Percentiles rank a stretch among this genome's conserved stretches.
Conservation (phyloP, 371 early-diverging fungal genomes). For the Lichtheimia ramosa region DNA sequence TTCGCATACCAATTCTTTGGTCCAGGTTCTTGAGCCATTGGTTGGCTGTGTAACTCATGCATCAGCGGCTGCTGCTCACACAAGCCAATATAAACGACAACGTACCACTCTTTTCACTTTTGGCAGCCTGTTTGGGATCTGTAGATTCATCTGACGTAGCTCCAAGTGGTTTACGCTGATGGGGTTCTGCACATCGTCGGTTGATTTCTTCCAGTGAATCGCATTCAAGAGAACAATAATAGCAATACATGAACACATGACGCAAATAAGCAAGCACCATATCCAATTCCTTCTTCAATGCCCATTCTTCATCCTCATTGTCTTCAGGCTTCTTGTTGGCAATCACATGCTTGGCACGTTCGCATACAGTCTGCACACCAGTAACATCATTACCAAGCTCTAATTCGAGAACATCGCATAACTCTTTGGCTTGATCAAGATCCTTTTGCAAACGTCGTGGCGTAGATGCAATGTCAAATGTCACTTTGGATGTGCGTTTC, state of each 20-base stretch:
- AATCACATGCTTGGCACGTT: conserved; percentile 36
- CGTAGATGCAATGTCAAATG: conserved; percentile 64
- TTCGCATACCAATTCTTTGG: conserved; percentile 60
- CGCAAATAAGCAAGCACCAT: conserved; percentile 83
- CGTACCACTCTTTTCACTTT: conserved; percentile 3
- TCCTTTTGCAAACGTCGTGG: conserved; percentile 73
- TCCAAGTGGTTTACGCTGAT: conserved; percentile 56
- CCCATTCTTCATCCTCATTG: conserved; percentile 22
- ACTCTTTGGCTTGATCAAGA: conserved; percentile 54
- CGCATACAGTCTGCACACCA: conserved; percentile 31
- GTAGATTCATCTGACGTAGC: conserved; percentile 10
- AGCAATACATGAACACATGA: conserved; percentile 92
- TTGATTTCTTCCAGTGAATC: conserved; percentile 82
- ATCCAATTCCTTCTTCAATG: conserved; percentile 71
- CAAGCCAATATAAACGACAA: not conserved
- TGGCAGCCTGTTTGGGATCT: conserved; percentile 23
- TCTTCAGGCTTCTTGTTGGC: conserved; percentile 15
- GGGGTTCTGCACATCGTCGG: conserved; percentile 74
- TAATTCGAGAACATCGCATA: conserved; percentile 63
- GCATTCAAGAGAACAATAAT: conserved; percentile 86
- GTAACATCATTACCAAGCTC: conserved; percentile 49
- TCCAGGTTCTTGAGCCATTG: conserved; percentile 67
- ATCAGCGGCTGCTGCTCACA: not conserved
- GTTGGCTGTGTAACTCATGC: conserved; percentile 24
- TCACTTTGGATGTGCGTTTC: conserved; percentile 51